phyloP scores from a whole-genome alignment of 2,329 filamentous ascomycete genomes.

The Ceratocystis diversiconidia region DNA sequence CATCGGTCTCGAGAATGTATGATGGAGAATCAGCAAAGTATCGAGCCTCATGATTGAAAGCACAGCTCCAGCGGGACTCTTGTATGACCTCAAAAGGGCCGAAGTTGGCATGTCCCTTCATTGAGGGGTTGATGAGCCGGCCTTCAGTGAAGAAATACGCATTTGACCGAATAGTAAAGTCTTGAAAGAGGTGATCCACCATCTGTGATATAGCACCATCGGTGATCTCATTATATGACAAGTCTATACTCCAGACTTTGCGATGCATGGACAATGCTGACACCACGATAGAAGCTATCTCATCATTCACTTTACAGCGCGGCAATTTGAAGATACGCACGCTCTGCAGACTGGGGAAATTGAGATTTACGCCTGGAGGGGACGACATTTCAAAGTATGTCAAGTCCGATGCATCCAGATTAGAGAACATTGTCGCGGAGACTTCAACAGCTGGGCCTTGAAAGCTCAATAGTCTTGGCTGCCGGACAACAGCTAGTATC shows the following conservation, averaged over 20 bases:
- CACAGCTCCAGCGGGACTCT: conserved; percentile 34
- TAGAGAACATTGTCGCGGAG: conserved; percentile 25
- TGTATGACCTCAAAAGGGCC: conserved; percentile 32
- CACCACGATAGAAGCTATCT: conserved; percentile 26
- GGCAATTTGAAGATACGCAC: conserved; percentile 40
- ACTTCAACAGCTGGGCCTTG: not conserved
- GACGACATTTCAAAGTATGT: conserved; percentile 34
- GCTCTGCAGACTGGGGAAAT: conserved; percentile 30
- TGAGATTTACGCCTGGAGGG: conserved; percentile 35
- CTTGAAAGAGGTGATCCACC: conserved; percentile 1
- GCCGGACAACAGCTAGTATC: conserved; percentile 2
- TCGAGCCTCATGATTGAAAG: conserved; percentile 33
- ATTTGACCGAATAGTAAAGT: conserved; percentile 12
- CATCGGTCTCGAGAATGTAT: conserved; percentile 23
- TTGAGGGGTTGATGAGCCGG: conserved; percentile 24
- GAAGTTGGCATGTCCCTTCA: conserved; percentile 25
- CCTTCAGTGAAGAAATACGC: conserved; percentile 34
- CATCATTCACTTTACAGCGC: conserved; percentile 34
- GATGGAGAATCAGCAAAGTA: conserved; percentile 36
- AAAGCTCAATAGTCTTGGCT: conserved; percentile 6
- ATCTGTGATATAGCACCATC: conserved; percentile 25
- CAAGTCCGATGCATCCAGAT: conserved; percentile 27
- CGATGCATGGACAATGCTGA: conserved; percentile 18
- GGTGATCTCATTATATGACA: conserved; percentile 38
- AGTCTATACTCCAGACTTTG: conserved; percentile 43